Base-by-base conservation (phyloP, 140 eudicot genomes). In the Senecio squalidus region DNA sequence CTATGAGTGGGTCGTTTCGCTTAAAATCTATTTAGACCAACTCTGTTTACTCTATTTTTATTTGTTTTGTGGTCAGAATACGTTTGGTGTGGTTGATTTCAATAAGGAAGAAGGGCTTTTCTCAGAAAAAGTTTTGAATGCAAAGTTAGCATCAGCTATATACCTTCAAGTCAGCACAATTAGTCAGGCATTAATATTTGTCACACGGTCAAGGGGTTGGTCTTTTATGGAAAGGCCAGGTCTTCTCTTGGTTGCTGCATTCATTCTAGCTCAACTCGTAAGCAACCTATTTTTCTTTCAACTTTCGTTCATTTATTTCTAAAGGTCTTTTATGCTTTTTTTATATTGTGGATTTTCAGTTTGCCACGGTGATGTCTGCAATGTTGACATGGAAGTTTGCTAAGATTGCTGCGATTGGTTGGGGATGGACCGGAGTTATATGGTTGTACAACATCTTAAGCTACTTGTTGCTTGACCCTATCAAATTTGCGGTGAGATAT, bases 111-210 rank as follows among this genome's bases (percentile, higher is more conserved):
- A n/a, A 31, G 5, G 16, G 9, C 14, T 3, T 27, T 53, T 51
- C 25, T 0, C 38, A 9, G 13, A 60, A 7, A 8, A 31, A 3
- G 40, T 20, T 43, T 50, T 77, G 39, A 68, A 74, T 9, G 82
- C 71, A 34, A 69, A 63, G 46, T 64, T 85, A 55, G 84, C 91
- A 22, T 79, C 95, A 11, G 95, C 91, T 13, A 72, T 85, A 17
- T 85, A 85, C 64, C 95, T 85, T 55, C 95, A 85, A 66, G 86
- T 85, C 51, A 85, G 95, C 73, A 85, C 86, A 46, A 82, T 85
- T 50, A 85, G 87, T 71, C 95, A 85, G 57, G 95, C 95, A 10
- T 75, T 85, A 45, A 84, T 84, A 16, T 84, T 84, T 50, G 94
- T 84, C 64, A 84, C 94, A 1, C 88, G 94, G 4, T 82, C 94